These are phyloP conservation scores for Termitomyces sp. DNA, from an alignment of 1,284 basidiomycete genomes.

Conservation along the genomic window DNA sequence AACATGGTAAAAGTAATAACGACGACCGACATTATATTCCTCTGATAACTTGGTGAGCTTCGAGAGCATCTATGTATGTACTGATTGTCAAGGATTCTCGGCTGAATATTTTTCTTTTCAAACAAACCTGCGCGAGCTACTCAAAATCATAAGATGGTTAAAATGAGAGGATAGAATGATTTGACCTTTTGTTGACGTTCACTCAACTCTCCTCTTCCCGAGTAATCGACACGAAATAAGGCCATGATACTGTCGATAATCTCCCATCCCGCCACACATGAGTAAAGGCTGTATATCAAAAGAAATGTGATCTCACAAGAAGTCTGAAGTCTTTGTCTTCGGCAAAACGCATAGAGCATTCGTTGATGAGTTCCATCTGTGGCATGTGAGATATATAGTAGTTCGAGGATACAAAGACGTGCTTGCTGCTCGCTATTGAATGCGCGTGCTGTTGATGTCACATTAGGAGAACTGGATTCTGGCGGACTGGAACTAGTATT, in stretches of 20 bases:
- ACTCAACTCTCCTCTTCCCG: slow-evolving; percentile 86
- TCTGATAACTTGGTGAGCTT: slow-evolving; percentile 88
- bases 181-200: slow-evolving; percentile 86
- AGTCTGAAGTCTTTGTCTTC: slow-evolving; percentile 79
- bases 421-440: slow-evolving; percentile 88
- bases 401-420: slow-evolving; percentile 2
- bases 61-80: slow-evolving; percentile 69
- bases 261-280: slow-evolving; percentile 31
- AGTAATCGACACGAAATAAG: slow-evolving; percentile 88
- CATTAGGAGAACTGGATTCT: not conserved
- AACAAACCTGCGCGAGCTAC: slow-evolving; percentile 19
- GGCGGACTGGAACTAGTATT: slow-evolving; percentile 2
- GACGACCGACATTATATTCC: slow-evolving; percentile 67
- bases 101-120: not conserved
- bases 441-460: slow-evolving; percentile 53
- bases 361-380: slow-evolving; percentile 84
- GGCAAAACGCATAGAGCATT: slow-evolving; percentile 76
- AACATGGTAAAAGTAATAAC: slow-evolving; percentile 2
- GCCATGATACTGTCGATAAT: slow-evolving; percentile 96
- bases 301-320: slow-evolving; percentile 40
- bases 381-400: slow-evolving; percentile 7
- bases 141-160: not conserved
- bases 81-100: not conserved
- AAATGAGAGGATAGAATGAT: not conserved
- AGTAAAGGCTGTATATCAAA: not conserved